These are phyloP conservation scores for Tetrahymena elliotti DNA, from an alignment of 73 alveolate genomes.

Conservation along the genomic window DNA sequence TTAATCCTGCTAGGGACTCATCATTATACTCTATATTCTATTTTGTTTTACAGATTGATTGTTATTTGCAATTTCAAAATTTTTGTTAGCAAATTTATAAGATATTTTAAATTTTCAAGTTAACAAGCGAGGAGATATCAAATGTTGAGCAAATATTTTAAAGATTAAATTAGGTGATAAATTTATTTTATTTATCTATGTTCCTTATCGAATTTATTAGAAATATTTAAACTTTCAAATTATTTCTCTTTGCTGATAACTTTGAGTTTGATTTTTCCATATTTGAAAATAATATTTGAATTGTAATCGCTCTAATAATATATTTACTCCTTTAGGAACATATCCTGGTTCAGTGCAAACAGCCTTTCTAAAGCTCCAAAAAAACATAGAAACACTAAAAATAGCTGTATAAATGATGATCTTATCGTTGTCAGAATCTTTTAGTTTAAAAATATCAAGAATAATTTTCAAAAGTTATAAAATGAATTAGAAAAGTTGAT, in stretches of 20 bases:
- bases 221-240: too few species aligned
- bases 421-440: neutral
- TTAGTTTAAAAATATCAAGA: neutral
- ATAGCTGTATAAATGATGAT: neutral
- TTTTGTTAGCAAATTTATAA: neutral
- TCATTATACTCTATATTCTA: neutral
- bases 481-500: too few species aligned
- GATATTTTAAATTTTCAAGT: neutral
- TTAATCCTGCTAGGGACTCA: neutral
- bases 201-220: too few species aligned
- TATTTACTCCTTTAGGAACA: neutral
- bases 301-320: too few species aligned
- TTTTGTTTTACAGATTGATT: too few species aligned
- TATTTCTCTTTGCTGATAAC: neutral
- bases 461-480: too few species aligned
- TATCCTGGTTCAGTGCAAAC: neutral
- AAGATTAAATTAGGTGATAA: too few species aligned
- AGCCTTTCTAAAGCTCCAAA: neutral
- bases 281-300: too few species aligned
- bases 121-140: neutral
- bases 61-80: neutral
- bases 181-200: too few species aligned
- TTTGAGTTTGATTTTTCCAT: neutral
- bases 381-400: neutral
- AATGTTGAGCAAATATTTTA: neutral